Conservation (phyloP, 73 alveolate genomes). For the Tetrahymena thermophila region DNA sequence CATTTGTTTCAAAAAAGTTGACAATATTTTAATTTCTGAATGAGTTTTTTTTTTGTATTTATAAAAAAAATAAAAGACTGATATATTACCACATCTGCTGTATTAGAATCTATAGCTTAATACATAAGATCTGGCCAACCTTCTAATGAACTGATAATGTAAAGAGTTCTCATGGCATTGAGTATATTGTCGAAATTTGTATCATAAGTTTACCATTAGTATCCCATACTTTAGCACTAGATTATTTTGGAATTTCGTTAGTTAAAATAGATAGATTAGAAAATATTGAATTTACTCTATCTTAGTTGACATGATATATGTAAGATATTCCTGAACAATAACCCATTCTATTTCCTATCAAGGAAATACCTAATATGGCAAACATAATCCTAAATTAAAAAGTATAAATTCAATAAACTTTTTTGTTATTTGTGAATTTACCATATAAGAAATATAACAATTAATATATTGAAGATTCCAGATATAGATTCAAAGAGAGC, state of each 20-base stretch:
- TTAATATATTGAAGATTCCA: slow-evolving; percentile 66
- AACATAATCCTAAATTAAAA: slow-evolving; percentile 37
- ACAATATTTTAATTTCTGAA: no score
- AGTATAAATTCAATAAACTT: neutral
- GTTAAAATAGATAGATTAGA: neutral
- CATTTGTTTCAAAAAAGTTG: no score
- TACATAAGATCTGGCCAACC: slow-evolving; percentile 93
- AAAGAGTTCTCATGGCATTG: slow-evolving; percentile 68
- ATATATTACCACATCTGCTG: neutral
- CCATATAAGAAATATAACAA: slow-evolving; percentile 47
- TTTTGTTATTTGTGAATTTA: slow-evolving; percentile 1
- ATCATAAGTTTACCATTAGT: slow-evolving; percentile 54
- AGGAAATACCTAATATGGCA: slow-evolving; percentile 51
- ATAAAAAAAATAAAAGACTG: no score
- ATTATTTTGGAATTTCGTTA: neutral
- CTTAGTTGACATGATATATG: slow-evolving; percentile 5
- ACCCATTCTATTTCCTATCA: slow-evolving; percentile 52
- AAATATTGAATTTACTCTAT: neutral
- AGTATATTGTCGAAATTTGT: slow-evolving; percentile 81
- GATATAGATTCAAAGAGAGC: slow-evolving; percentile 74
- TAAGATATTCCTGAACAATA: slow-evolving; percentile 34
- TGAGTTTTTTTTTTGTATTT: no score
- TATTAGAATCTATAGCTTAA: slow-evolving; percentile 47
- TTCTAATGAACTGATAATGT: slow-evolving; percentile 73
- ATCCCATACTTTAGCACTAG: slow-evolving; percentile 53